Percentiles rank a stretch among this genome's conserved stretches.
Evolutionary conservation across 108 stramenopile species (phyloP).

Genomic region (Cyclotella cryptica): DNA sequence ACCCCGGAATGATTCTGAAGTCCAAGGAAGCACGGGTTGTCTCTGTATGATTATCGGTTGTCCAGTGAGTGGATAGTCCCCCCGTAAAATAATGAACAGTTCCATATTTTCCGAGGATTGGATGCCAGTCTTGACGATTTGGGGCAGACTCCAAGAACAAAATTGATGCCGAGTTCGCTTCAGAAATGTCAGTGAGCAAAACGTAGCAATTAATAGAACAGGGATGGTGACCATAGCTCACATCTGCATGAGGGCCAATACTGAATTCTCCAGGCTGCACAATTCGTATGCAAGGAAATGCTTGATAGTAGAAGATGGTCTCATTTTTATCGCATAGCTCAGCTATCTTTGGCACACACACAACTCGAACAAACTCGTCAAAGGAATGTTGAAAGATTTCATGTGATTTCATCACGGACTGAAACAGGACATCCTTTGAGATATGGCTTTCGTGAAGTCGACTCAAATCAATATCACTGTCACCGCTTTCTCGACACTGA

Average conservation of each 20-base stretch:
- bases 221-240: slow-evolving; percentile 72
- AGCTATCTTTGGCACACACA: slow-evolving; percentile 56
- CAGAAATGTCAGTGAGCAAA: slow-evolving; percentile 58
- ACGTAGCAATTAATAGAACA: slow-evolving; percentile 72
- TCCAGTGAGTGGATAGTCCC: slow-evolving; percentile 66
- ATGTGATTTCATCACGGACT: slow-evolving; percentile 46
- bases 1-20: slow-evolving; percentile 64
- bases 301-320: slow-evolving; percentile 64
- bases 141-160: slow-evolving; percentile 66
- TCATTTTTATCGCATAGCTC: slow-evolving; percentile 14
- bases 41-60: slow-evolving; percentile 65
- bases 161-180: slow-evolving; percentile 35
- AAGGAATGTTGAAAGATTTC: slow-evolving; percentile 53
- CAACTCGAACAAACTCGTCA: slow-evolving; percentile 59
- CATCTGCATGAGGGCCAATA: slow-evolving; percentile 78
- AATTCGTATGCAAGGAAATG: slow-evolving; percentile 78
- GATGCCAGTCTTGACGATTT: slow-evolving; percentile 70
- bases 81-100: slow-evolving; percentile 67
- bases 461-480: slow-evolving; percentile 48
- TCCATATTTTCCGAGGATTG: slow-evolving; percentile 57
- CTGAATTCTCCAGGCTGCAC: slow-evolving; percentile 70
- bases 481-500: background rate
- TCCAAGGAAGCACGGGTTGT: slow-evolving; percentile 69
- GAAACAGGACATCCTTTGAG: slow-evolving; percentile 42
- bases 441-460: slow-evolving; percentile 32